Base-by-base conservation (phyloP, 129 eudicot genomes). In the Artemisia tridentata region DNA sequence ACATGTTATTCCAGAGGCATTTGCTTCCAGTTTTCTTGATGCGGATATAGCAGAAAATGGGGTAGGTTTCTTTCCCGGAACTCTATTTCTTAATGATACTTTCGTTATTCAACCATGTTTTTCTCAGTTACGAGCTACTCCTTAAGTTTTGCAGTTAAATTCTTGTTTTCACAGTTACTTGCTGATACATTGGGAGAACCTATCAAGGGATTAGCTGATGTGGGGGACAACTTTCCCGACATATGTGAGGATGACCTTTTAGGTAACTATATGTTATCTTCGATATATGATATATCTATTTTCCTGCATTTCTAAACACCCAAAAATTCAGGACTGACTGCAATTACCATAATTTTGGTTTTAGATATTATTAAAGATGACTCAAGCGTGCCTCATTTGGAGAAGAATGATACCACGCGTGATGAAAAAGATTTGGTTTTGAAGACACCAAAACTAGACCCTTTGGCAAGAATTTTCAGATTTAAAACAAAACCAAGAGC, bases 401-500 rank as follows among this genome's bases (percentile, higher is more conserved):
- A 45, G 55, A 65, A 65, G 55, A 46, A 18, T 19, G 55, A 65
- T 65, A 65, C 29, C 29, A 43, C 1, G 2, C 0, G 2, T 38
- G 45, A 38, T 38, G 45, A 38, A 38, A 38, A 53, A 46, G 43
- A 34, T 48, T 21, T 41, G 60, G 53, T 13, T n/a, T 11, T 15
- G 13, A 47, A 47, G 43, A 16, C 27, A n/a, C 16, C 21, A 54
- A 63, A 60, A 19, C 18, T 46, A 18, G 75, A 34, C 27, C 84
- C 77, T 13, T 43, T 65, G 31, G 78, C 77, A 14, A 75, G 65
- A 11, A 71, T 75, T 38, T 80, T 80, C 55, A 80, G 72, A 19
- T 80, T 80, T 21, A 75, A 72, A 70, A 80, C 60, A 9, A 80
- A 70, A 70, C 80, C 80, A 53, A 71, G 78, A 72, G 68, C 58